A percentile compares a stretch with the other conserved stretches of the same genome.
phyloP scores from a whole-genome alignment of 768 basidiomycete genomes.

The Leccinum variicolor region DNA sequence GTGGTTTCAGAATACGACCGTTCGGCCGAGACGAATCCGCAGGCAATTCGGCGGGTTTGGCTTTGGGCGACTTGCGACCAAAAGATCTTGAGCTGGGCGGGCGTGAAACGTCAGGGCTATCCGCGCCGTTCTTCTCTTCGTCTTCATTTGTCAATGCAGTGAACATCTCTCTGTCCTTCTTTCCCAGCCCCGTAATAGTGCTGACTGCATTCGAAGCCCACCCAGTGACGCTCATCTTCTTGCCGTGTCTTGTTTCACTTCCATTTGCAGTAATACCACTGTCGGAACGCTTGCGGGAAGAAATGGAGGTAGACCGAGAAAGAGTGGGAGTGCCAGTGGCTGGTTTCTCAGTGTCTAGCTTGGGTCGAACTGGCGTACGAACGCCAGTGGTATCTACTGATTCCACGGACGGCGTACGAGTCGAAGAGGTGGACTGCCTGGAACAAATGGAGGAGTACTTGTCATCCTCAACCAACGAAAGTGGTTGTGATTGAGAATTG shows the following conservation, averaged over 20 bases:
- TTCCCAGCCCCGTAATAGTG: constrained; percentile 53
- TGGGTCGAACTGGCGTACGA: constrained; percentile 32
- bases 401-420: constrained; percentile 23
- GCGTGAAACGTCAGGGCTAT: constrained; percentile 27
- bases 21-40: constrained; percentile 27
- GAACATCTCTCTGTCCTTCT: constrained; percentile 63
- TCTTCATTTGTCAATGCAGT: constrained; percentile 50
- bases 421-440: constrained; percentile 29
- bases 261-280: constrained; percentile 44
- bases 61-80: constrained; percentile 27
- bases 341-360: constrained; percentile 40
- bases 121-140: constrained; percentile 24
- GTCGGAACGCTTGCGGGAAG: constrained; percentile 64
- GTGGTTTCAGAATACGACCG: constrained; percentile 47
- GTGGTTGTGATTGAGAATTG: constrained; percentile 15
- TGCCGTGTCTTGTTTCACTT: constrained; percentile 36
- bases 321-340: constrained; percentile 48
- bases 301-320: constrained; percentile 56
- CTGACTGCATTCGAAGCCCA: constrained; percentile 70
- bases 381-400: constrained; percentile 35
- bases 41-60: constrained; percentile 20
- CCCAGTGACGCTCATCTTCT: constrained; percentile 35
- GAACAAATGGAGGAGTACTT: constrained; percentile 35
- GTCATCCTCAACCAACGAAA: constrained; percentile 19
- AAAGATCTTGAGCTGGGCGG: constrained; percentile 36